phyloP scores from a whole-genome alignment of 306 rosid species.

The Erythrophleum fordii region DNA sequence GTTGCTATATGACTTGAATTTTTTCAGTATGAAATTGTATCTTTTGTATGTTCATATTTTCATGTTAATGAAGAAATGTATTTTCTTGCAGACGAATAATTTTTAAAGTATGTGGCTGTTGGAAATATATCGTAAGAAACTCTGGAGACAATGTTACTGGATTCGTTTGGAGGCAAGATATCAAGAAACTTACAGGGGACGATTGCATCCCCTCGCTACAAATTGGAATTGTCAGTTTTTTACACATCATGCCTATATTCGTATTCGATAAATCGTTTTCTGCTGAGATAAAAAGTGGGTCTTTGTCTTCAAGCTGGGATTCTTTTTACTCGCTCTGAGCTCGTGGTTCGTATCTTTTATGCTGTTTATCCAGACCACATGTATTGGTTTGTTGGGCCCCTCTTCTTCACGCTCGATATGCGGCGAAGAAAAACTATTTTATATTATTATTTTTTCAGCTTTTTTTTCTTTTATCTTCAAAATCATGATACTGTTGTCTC shows the following conservation, averaged over 20 bases:
- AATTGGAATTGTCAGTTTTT: not conserved
- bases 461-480: no score
- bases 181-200: not conserved
- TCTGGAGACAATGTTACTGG: not conserved
- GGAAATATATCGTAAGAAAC: not conserved
- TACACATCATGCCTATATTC: not conserved
- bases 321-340: not conserved
- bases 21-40: not conserved
- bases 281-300: conserved; percentile 18
- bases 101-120: not conserved
- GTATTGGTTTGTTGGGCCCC: not conserved
- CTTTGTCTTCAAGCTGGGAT: conserved; percentile 42
- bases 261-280: not conserved
- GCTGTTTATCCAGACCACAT: not conserved
- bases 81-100: not conserved
- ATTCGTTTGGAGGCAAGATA: not conserved
- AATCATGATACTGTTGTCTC: no score
- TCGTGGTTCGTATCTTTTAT: not conserved
- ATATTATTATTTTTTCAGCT: no score
- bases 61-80: not conserved
- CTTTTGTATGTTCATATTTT: not conserved
- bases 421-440: no score
- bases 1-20: conserved; percentile 34
- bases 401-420: not conserved
- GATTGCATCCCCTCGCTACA: not conserved